These are phyloP conservation scores for Jatropha podagrica DNA, from an alignment of 441 rosid genomes.

Conservation along the genomic window DNA sequence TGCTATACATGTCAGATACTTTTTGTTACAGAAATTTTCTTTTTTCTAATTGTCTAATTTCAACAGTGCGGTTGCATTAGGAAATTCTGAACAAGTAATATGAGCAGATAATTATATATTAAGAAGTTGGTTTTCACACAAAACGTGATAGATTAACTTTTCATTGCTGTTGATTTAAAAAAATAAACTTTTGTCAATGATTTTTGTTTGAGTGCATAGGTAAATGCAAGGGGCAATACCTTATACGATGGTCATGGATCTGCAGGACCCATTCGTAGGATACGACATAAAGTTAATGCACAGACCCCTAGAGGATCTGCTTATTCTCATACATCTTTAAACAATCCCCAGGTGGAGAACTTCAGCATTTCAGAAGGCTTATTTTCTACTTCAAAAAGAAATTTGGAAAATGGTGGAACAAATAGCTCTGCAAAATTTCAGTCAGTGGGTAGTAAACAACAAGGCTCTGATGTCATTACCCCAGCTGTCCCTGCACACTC, in stretches of 20 bases:
- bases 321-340: constrained; percentile 38
- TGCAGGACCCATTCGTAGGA: constrained; percentile 72
- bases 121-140: background rate
- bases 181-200: background rate
- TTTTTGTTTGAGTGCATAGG: constrained; percentile 28
- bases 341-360: constrained; percentile 38
- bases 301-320: constrained; percentile 44
- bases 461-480: constrained; percentile 40
- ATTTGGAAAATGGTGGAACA: constrained; percentile 44
- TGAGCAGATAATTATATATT: background rate
- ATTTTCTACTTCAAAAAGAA: constrained; percentile 41
- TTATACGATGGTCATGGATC: constrained; percentile 46
- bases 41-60: background rate
- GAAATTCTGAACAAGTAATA: background rate
- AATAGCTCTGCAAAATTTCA: constrained; percentile 37
- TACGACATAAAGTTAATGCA: constrained; percentile 35
- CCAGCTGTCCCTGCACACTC: constrained; percentile 67
- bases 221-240: constrained; percentile 37
- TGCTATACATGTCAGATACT: background rate
- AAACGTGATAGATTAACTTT: background rate
- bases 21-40: background rate
- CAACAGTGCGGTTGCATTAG: background rate
- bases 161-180: background rate
- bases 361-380: constrained; percentile 26
- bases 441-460: constrained; percentile 33